phyloP scores from a whole-genome alignment of 1,284 basidiomycete genomes.

The Cystobasidium sp. region DNA sequence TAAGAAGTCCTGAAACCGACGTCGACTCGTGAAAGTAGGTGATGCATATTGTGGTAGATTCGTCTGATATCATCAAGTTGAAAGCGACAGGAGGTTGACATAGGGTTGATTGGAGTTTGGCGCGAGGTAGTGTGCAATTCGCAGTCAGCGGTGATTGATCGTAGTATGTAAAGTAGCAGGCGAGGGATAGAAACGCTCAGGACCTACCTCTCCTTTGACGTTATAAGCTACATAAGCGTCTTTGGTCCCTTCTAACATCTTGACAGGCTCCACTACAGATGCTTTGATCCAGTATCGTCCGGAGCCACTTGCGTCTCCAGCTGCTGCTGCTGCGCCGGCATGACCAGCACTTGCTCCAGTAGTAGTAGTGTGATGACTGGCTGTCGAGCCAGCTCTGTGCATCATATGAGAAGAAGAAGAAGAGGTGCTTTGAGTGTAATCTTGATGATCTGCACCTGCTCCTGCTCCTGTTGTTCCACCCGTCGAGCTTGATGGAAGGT shows the following conservation, averaged over 20 bases:
- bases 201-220: slow-evolving; percentile 79
- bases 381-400: background rate
- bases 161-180: too few relatives aligned
- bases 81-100: background rate
- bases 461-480: background rate
- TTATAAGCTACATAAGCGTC: slow-evolving; percentile 95
- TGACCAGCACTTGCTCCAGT: background rate
- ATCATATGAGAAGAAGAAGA: background rate
- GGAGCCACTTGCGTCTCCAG: background rate
- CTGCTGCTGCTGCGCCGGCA: background rate
- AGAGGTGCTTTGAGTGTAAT: background rate
- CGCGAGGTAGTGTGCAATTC: too few relatives aligned
- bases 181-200: too few relatives aligned
- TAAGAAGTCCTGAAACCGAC: slow-evolving; percentile 96
- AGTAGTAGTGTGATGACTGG: background rate
- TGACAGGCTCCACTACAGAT: slow-evolving; percentile 87
- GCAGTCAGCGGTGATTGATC: too few relatives aligned
- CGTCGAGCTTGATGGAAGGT: background rate
- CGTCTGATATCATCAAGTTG: slow-evolving; percentile 63
- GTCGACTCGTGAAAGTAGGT: slow-evolving; percentile 71
- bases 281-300: slow-evolving; percentile 40
- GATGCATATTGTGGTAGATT: slow-evolving; percentile 78
- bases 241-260: slow-evolving; percentile 93
- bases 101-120: background rate
- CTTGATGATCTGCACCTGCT: background rate